Evolutionary conservation across 169 alveolate genomes (phyloP), one percentile per base, ranked within the genome.

Genomic region (Amoebophrya sp.): DNA sequence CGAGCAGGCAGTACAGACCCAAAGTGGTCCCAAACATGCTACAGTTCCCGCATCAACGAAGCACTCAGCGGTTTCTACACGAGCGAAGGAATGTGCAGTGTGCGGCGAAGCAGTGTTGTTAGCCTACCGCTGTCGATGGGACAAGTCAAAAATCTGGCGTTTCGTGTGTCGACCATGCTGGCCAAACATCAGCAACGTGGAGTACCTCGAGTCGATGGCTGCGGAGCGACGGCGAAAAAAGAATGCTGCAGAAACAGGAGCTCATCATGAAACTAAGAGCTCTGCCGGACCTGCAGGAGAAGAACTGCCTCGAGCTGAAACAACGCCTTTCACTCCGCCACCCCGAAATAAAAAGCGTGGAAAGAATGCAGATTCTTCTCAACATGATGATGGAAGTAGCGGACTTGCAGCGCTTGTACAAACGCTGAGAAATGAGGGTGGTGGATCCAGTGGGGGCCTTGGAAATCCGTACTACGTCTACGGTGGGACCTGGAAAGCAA

Each of bases 161-260:
- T 65, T 65, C 83, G 83, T 65, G 83, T 65, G 83, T 18, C 83
- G 83, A 0, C 83, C 83, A 29, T 65, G 83, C 83, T 65, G 83
- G 83, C 83, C 83, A 26, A 10, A 26, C 2, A 18, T 65, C 12
- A 12, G 36, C n/a, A 29, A 65, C 2, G 38, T 26, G 83, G 83
- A 65, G n/a, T 65, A 65, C 26, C 26, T 65, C 39, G 83, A 65
- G 26, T 0, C 6, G 18, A 47, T 12, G 6, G 18, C 29, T 47
- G n/a, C n/a, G n/a, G n/a, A n/a, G n/a, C n/a, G n/a, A 47, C 6
- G 65, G 65, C 65, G 65, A 47, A 6, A 47, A 47, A 47, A 47
- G 18, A 47, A 12, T 18, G 18, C 65, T 6, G 65, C 65, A 47
- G 65, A 47, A 47, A 6, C 6, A 47, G 65, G 29, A 47, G 65